These are phyloP conservation scores for Sarocladium oryzae DNA, from an alignment of 2,329 filamentous ascomycete genomes.

Conservation along the genomic window DNA sequence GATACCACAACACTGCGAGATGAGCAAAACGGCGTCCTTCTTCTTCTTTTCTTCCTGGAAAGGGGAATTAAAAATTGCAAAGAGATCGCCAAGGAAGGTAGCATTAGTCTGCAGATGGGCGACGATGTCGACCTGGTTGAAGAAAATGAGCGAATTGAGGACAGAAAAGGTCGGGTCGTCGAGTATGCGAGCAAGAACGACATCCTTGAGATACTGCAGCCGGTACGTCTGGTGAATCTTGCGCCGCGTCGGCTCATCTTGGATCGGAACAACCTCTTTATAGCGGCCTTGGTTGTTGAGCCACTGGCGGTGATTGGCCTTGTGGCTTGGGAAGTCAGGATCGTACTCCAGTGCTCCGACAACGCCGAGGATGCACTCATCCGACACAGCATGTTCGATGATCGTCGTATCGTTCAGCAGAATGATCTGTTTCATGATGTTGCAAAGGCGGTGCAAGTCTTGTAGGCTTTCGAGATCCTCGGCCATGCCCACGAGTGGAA, in stretches of 20 bases:
- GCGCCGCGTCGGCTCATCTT: conserved; percentile 69
- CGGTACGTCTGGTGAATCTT: conserved; percentile 98
- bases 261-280: conserved; percentile 92
- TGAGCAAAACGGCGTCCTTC: conserved; percentile 92
- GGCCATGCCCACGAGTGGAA: conserved; percentile 78
- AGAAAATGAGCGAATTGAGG: conserved; percentile 96
- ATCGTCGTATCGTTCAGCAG: conserved; percentile 91
- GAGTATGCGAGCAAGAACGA: conserved; percentile 91
- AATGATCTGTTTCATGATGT: conserved; percentile 95
- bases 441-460: conserved; percentile 88
- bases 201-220: conserved; percentile 93
- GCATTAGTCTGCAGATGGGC: conserved; percentile 84
- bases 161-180: conserved; percentile 98
- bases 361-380: conserved; percentile 82
- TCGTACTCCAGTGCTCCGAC: conserved; percentile 97
- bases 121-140: conserved; percentile 97
- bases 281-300: conserved; percentile 82
- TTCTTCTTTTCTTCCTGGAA: conserved; percentile 64
- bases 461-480: conserved; percentile 84
- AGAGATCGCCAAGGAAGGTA: conserved; percentile 75
- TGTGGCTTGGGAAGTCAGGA: conserved; percentile 94
- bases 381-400: conserved; percentile 88
- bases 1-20: conserved; percentile 91
- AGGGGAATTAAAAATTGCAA: conserved; percentile 70
- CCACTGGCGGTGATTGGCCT: conserved; percentile 94